These are phyloP conservation scores for Colletotrichum sp. DNA, from an alignment of 2,329 filamentous ascomycete genomes.

Conservation along the genomic window DNA sequence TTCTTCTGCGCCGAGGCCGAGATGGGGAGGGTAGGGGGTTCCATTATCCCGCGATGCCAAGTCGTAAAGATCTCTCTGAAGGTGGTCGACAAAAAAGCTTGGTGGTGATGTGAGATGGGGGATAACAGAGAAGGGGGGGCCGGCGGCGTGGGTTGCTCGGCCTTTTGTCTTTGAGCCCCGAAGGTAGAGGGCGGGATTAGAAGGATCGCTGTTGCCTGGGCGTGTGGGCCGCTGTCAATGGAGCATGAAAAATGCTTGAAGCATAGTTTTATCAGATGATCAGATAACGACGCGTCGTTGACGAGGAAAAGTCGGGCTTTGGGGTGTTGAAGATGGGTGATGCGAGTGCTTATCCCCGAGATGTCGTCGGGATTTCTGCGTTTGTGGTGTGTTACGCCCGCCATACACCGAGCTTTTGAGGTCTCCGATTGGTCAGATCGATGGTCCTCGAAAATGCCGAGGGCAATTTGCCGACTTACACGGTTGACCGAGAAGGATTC, in stretches of 20 bases:
- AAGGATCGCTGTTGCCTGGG: not conserved
- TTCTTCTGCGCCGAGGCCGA: slow-evolving; percentile 34
- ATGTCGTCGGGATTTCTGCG: not conserved
- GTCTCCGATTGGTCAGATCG: not conserved
- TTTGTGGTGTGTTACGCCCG: not conserved
- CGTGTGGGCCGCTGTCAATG: no score
- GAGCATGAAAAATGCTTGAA: not conserved
- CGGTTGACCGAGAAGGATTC: not conserved
- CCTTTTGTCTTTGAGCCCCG: not conserved
- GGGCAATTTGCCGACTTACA: slow-evolving; percentile 5
- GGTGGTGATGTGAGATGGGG: not conserved
- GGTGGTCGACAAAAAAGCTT: not conserved
- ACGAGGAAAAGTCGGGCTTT: not conserved
- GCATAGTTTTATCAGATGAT: slow-evolving; percentile 4
- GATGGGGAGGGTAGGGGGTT: not conserved
- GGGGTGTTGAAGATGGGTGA: not conserved
- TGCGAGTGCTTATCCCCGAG: slow-evolving; percentile 5
- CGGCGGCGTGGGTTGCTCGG: slow-evolving; percentile 1
- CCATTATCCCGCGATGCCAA: not conserved
- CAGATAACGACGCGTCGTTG: not conserved
- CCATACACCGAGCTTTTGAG: not conserved
- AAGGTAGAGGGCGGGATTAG: not conserved
- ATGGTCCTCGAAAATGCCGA: not conserved
- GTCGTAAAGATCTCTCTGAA: not conserved
- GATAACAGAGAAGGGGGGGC: not conserved